Evolutionary conservation across 192 early-diverging fungal species (phyloP).

Genomic region (Backusella psychrophila): DNA sequence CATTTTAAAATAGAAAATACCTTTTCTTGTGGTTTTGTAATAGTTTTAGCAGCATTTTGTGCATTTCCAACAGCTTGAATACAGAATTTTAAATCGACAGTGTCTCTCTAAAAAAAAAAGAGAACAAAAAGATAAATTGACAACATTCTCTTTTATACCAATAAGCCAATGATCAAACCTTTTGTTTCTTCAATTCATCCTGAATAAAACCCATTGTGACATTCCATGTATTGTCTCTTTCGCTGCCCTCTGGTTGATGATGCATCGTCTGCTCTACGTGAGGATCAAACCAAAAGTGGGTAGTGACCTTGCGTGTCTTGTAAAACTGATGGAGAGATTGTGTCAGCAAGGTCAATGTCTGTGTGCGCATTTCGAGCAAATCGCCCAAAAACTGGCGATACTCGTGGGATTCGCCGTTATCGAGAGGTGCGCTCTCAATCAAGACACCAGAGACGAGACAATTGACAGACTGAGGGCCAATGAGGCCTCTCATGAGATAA

Average conservation of each 20-base stretch:
- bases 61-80: conserved; percentile 31
- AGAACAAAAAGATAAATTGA: not conserved
- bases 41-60: conserved; percentile 33
- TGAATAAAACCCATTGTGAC: conserved; percentile 22
- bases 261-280: conserved; percentile 59
- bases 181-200: conserved; percentile 41
- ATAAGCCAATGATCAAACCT: not conserved
- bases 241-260: conserved; percentile 43
- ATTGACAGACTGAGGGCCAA: conserved; percentile 65
- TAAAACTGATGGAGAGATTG: conserved; percentile 63
- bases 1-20: not conserved
- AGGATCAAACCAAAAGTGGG: conserved; percentile 59
- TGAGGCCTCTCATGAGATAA: conserved; percentile 62
- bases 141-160: not conserved
- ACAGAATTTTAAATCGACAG: conserved; percentile 42
- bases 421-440: conserved; percentile 69
- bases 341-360: conserved; percentile 55
- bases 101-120: conserved; percentile 22
- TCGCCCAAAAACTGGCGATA: conserved; percentile 64
- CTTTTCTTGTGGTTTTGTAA: conserved; percentile 27
- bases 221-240: conserved; percentile 35
- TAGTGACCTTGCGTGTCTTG: conserved; percentile 62
- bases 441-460: conserved; percentile 62
- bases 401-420: conserved; percentile 80
- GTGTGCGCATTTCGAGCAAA: conserved; percentile 57